Base-by-base conservation (phyloP, 208 protist species). In the Acanthamoeba castellanii region DNA sequence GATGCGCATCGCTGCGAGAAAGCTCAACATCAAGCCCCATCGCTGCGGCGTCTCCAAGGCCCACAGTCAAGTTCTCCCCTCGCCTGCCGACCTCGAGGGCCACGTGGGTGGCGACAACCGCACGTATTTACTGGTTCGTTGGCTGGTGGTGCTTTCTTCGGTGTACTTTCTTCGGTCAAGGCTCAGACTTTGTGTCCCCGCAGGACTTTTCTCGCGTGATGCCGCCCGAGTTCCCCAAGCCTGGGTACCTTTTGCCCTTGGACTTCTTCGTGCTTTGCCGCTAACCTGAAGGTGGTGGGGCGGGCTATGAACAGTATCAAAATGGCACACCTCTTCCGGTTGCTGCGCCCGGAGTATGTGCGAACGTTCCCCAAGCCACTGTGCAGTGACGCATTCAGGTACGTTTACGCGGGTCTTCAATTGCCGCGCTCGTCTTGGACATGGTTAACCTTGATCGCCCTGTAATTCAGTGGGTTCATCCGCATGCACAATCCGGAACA, bases 61-160 rank as follows among this genome's bases (percentile, higher is more conserved):
- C 14, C 47, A 66, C 22, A 66, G 52, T 50, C 64, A 89, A 22
- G 27, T 89, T 30, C 82, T 89, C 3, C 32, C n/a, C 30, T 59
- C 82, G 27, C 87, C 87, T 6, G 87, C 87, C 27, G 87, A 92
- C 45, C 52, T 92, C 1, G 87, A 92, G 27, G 87, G 87, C 18
- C 87, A 92, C 42, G 42, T 50, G 6, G 87, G 87, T 18, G 37
- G 4, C 3, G 96, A 97, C 89, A 94, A 94, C 13, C 76, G 96
- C 52, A 95, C 91, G 27, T 97, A 97, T 50, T n/a, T 97, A 13
- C 47, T 97, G 27, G 96, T 82, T 42, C 74, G 74, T 82, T 34
- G 8, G 64, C 30, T 37, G 64, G 22, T 72, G 64, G 11, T 20
- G 7, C 6, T 82, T 8, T 34, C n/a, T 27, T 16, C 42, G 20